Conservation (phyloP, 306 rosid species). For the Quercus suber region DNA sequence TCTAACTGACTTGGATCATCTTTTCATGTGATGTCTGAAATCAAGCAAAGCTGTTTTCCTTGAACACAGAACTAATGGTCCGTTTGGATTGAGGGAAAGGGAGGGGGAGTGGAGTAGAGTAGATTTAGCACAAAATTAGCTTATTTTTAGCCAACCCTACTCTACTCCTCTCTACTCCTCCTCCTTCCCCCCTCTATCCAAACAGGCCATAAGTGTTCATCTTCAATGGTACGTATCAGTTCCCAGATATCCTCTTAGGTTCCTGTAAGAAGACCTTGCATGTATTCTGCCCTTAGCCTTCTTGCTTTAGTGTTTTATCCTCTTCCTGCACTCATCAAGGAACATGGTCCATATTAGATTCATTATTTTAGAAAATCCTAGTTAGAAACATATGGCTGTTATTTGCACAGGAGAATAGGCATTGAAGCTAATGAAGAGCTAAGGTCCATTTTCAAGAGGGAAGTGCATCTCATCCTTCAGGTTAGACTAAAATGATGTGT, state of each 20-base stretch:
- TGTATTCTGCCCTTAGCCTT: neutral
- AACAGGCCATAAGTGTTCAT: neutral
- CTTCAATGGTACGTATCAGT: neutral
- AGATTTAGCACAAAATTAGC: too few species aligned
- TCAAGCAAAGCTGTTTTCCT: neutral
- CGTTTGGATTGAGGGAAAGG: too few species aligned
- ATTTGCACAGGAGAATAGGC: conserved; percentile 79
- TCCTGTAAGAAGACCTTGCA: neutral
- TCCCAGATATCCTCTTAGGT: neutral
- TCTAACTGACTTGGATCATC: neutral
- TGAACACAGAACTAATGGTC: neutral
- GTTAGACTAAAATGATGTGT: conserved; percentile 57
- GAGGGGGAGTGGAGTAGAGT: too few species aligned
- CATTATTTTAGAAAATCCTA: neutral
- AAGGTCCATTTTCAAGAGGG: conserved; percentile 79
- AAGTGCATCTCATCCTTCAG: conserved; percentile 90
- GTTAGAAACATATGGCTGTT: conserved; percentile 8
- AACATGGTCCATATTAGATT: conserved; percentile 10
- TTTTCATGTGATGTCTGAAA: neutral
- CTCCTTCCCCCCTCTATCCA: too few species aligned
- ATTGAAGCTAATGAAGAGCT: conserved; percentile 95
- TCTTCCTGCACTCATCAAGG: neutral
- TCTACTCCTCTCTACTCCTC: too few species aligned
- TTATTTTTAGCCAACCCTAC: too few species aligned
- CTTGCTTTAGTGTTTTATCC: neutral